Base-by-base conservation (phyloP, 768 basidiomycete genomes). In the Tricholoma hemisulphureum region DNA sequence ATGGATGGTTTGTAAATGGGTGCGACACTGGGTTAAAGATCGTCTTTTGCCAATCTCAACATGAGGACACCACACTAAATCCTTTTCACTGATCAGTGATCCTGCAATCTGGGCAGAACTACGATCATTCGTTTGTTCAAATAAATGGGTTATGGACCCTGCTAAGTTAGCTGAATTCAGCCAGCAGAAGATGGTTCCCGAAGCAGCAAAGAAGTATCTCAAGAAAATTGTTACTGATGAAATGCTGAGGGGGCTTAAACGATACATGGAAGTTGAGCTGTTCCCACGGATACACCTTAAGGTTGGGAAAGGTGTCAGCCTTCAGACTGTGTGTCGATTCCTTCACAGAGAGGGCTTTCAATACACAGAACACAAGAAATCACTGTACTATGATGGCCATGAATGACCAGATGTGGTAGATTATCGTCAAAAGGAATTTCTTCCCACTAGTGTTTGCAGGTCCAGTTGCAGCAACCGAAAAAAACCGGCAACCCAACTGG, bases 341-440 rank as follows among this genome's bases (percentile, higher is more conserved):
- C 60, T 79, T 32, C 63, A 56, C 4, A 58, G 62, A 39, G 63
- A 73, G 43, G 72, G 72, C 8, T 73, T 68, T 45, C 20, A 43
- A 13, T 71, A 58, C 35, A 60, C 46, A 8, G 55, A 58, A 23
- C 61, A 69, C 57, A 69, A 73, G 57, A 75, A 75, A 53, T 68
- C 54, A 1, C 57, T 73, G 2, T 75, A 72, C 69, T 73, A 63
- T 58, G 73, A 77, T 70, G 75, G 75, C 32, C 71, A n/a, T n/a
- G n/a, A n/a, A n/a, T n/a, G n/a, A n/a, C n/a, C n/a, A n/a, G n/a
- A n/a, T n/a, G n/a, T n/a, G 37, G 67, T 75, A 0, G 6, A 71
- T 67, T 45, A n/a, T 46, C 61, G 69, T 2, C 65, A 76, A 41
- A 56, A 72, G 6, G 39, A 29, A 5, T 76, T 71, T 50, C 50